These are phyloP conservation scores for Phytophthora nicotianae DNA, from an alignment of 352 stramenopile genomes.

Conservation along the genomic window DNA sequence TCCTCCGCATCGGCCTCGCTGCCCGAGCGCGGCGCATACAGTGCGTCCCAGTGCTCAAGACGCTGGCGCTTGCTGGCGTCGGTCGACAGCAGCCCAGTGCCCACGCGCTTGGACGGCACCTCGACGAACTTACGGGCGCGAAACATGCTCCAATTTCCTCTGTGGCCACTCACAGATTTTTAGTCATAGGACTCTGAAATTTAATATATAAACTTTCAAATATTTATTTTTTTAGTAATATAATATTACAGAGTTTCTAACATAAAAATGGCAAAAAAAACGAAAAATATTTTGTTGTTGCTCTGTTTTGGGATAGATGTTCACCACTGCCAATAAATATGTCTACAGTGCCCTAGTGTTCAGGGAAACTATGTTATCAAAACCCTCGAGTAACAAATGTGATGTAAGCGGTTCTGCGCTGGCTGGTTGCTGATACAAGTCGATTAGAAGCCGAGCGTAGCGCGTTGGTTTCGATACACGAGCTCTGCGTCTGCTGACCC, in stretches of 20 bases:
- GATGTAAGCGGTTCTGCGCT: slow-evolving; percentile 14
- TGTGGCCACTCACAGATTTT: slow-evolving; percentile 13
- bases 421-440: slow-evolving; percentile 5
- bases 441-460: slow-evolving; percentile 69
- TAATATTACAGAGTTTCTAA: no score
- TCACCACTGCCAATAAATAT: slow-evolving; percentile 41
- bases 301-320: slow-evolving; percentile 12
- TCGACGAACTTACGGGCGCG: slow-evolving; percentile 72
- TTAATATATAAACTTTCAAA: slow-evolving; percentile 7
- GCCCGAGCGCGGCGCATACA: slow-evolving; percentile 22
- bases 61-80: slow-evolving; percentile 71
- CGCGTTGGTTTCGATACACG: slow-evolving; percentile 52
- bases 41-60: slow-evolving; percentile 45
- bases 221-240: neutral
- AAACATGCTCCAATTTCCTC: slow-evolving; percentile 55
- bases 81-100: slow-evolving; percentile 43
- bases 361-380: slow-evolving; percentile 21
- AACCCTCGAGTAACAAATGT: slow-evolving; percentile 31
- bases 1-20: slow-evolving; percentile 16
- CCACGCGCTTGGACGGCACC: slow-evolving; percentile 61
- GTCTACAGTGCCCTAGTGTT: slow-evolving; percentile 27
- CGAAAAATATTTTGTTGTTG: no score
- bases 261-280: no score
- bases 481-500: slow-evolving; percentile 36
- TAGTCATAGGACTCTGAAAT: neutral